These are phyloP conservation scores for Backusella australiensis DNA, from an alignment of 192 early-diverging fungal species.

Conservation along the genomic window DNA sequence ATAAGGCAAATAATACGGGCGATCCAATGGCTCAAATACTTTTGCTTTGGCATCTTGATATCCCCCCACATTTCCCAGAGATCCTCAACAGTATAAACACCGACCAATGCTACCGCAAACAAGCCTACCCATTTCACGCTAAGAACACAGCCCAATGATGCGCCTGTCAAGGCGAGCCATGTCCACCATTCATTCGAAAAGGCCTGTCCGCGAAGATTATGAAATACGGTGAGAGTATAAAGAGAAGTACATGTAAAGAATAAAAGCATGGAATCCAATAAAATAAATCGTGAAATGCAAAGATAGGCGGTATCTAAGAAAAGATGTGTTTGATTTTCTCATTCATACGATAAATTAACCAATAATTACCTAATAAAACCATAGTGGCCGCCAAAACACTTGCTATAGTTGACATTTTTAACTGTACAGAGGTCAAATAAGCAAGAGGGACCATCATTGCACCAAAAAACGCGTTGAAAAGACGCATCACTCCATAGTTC, in stretches of 20 bases:
- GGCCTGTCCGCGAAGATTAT: slow-evolving; percentile 37
- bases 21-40: slow-evolving; percentile 84
- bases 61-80: slow-evolving; percentile 90
- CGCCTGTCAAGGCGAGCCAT: slow-evolving; percentile 84
- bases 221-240: slow-evolving; percentile 69
- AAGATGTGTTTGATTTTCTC: neutral
- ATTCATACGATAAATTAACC: neutral
- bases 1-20: slow-evolving; percentile 82
- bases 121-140: slow-evolving; percentile 97
- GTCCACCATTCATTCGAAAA: slow-evolving; percentile 88
- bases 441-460: slow-evolving; percentile 87
- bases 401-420: slow-evolving; percentile 68
- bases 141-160: slow-evolving; percentile 69
- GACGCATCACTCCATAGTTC: slow-evolving; percentile 89
- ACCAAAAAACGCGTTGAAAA: slow-evolving; percentile 88
- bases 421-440: slow-evolving; percentile 80
- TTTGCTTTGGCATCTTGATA: slow-evolving; percentile 56
- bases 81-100: slow-evolving; percentile 89
- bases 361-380: slow-evolving; percentile 66
- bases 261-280: slow-evolving; percentile 94
- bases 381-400: slow-evolving; percentile 73
- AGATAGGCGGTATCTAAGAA: slow-evolving; percentile 66
- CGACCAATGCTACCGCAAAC: slow-evolving; percentile 89
- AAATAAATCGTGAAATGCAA: slow-evolving; percentile 86
- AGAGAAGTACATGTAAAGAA: slow-evolving; percentile 77